phyloP scores from a whole-genome alignment of 1,284 basidiomycete species.

The Spongispora temasekensis region DNA sequence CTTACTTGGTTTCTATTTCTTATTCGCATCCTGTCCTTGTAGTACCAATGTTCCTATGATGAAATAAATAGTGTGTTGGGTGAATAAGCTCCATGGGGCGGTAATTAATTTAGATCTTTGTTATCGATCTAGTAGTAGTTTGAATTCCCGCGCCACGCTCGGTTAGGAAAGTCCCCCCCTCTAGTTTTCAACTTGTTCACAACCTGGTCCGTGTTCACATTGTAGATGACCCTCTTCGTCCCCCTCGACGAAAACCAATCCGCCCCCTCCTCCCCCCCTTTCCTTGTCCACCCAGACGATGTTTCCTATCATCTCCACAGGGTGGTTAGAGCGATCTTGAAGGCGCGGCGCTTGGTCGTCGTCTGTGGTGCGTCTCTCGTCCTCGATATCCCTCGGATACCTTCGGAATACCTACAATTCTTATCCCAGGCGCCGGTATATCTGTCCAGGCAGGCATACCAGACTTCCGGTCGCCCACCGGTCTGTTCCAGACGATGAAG shows the following conservation, averaged over 20 bases:
- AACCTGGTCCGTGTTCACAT: constrained; percentile 27
- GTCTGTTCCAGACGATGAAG: constrained; percentile 80
- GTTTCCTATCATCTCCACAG: constrained; percentile 47
- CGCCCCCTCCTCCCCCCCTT: constrained; percentile 34
- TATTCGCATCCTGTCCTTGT: constrained; percentile 11
- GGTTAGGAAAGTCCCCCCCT: constrained; percentile 19
- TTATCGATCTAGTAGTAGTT: too few relatives aligned
- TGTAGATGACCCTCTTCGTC: constrained; percentile 34
- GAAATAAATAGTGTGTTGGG: too few relatives aligned
- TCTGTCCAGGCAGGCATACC: constrained; percentile 91
- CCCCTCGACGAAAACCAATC: constrained; percentile 30
- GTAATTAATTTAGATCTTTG: too few relatives aligned
- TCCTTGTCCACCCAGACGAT: constrained; percentile 41
- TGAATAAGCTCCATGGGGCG: too few relatives aligned
- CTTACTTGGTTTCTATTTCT: constrained; percentile 15
- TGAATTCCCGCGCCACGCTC: constrained; percentile 37
- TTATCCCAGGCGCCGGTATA: constrained; percentile 78
- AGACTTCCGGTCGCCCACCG: constrained; percentile 86
- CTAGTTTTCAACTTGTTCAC: constrained; percentile 30
- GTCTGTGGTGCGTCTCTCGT: constrained; percentile 65
- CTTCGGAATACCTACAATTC: constrained; percentile 13
- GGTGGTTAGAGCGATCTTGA: constrained; percentile 66
- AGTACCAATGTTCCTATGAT: too few relatives aligned
- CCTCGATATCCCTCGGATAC: constrained; percentile 9
- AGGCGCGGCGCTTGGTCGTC: constrained; percentile 82